Conservation (phyloP, 2,329 filamentous ascomycete species). For the Plenodomus lindquistii region DNA sequence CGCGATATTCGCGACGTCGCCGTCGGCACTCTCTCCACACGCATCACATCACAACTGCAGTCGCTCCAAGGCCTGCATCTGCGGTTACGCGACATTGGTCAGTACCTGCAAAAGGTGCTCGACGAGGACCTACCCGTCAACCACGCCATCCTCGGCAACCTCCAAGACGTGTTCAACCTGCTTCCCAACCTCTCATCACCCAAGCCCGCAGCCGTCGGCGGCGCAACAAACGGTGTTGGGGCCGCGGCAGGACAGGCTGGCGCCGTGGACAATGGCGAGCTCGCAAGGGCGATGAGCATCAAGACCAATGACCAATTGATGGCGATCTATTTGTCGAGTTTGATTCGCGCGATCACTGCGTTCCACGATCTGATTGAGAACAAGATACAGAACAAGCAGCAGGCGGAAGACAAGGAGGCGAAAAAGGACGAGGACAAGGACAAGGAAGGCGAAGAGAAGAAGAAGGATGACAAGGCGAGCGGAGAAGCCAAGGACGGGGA, state of each 20-base stretch:
- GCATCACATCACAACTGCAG: slow-evolving; percentile 96
- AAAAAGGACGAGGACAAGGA: slow-evolving; percentile 64
- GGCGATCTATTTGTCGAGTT: slow-evolving; percentile 94
- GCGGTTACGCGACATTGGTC: slow-evolving; percentile 90
- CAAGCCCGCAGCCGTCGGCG: slow-evolving; percentile 59
- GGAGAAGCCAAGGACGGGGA: slow-evolving; percentile 55
- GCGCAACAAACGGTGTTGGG: slow-evolving; percentile 53
- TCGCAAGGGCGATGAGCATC: slow-evolving; percentile 95
- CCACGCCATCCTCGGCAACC: slow-evolving; percentile 93
- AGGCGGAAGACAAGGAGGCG: slow-evolving; percentile 90
- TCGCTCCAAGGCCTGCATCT: slow-evolving; percentile 95
- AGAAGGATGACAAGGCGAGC: slow-evolving; percentile 60
- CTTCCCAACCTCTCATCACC: slow-evolving; percentile 93
- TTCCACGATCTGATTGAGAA: slow-evolving; percentile 99
- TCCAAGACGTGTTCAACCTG: slow-evolving; percentile 99
- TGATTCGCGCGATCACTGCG: slow-evolving; percentile 96
- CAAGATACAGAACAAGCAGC: slow-evolving; percentile 98
- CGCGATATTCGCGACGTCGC: slow-evolving; percentile 98
- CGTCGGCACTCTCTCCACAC: slow-evolving; percentile 92
- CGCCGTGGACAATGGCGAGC: slow-evolving; percentile 72
- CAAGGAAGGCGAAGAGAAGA: slow-evolving; percentile 64
- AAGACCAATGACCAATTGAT: slow-evolving; percentile 99
- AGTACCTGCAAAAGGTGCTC: slow-evolving; percentile 94
- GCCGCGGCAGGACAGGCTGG: slow-evolving; percentile 51
- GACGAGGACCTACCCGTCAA: slow-evolving; percentile 93